Evolutionary conservation across 2,329 filamentous ascomycete species (phyloP), one percentile per base, ranked within the genome.

Genomic region (Exophiala sp.): DNA sequence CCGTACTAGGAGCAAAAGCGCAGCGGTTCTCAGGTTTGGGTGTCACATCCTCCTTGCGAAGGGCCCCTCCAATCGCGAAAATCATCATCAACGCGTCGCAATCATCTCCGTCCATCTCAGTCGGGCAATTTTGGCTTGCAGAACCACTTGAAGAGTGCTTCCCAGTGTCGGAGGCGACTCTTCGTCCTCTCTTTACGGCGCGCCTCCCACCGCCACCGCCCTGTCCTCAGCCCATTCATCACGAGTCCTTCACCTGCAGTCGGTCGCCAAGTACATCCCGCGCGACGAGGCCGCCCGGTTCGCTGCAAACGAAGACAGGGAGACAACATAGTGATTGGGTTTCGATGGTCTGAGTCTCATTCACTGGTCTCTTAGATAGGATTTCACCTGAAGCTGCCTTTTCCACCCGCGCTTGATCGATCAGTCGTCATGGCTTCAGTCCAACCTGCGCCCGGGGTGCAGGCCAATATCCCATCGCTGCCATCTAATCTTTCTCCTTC

Each of bases 361-460:
- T 43, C 44, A 43, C 34, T 39, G 40, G 44, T 46, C 29, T 41
- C 38, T 42, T 44, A 32, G 46, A 56, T 39, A 48, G 29, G 32
- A 39, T 35, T 32, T 40, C 37, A 23, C 46, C 50, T 43, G n/a
- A 29, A 30, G 16, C 39, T 43, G 30, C 22, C 38, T 29, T 32
- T 50, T 41, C 32, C 22, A 27, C 34, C 42, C 39, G n/a, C n/a
- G n/a, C n/a, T 10, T 35, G 42, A 32, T 43, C 44, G 39, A 46
- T 23, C 41, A 37, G 46, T 59, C 70, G 77, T 53, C 64, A 94
- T 94, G 88, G 83, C 88, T 68, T 90, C 86, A 57, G 82, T 89
- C 64, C 87, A 93, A 72, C 72, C 81, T 63, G 77, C 82, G 58
- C 80, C 83, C 57, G 79, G 80, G 62, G 79, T 85, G 69, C 80